Evolutionary conservation across 2,329 filamentous ascomycete species (phyloP).

Genomic region (Cladosporium austrohemisphaericum): DNA sequence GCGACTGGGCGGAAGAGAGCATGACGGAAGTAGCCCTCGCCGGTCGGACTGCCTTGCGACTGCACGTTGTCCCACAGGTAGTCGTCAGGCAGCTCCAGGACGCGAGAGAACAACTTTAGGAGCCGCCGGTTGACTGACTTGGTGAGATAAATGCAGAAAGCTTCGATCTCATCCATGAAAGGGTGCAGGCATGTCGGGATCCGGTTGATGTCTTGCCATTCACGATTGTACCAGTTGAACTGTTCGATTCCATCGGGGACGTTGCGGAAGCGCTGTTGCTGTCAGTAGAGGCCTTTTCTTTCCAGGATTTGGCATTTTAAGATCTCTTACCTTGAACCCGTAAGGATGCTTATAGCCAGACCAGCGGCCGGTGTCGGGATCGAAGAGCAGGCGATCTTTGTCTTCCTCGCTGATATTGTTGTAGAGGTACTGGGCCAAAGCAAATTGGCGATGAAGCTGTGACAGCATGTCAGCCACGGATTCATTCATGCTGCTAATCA

Average conservation of each 20-base stretch:
- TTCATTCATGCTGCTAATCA: too few relatives aligned
- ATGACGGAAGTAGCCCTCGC: constrained; percentile 45
- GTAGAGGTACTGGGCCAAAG: constrained; percentile 50
- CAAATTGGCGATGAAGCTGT: constrained; percentile 48
- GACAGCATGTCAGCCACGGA: background rate
- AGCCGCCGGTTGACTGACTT: constrained; percentile 45
- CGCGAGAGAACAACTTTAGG: constrained; percentile 39
- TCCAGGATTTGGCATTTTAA: background rate
- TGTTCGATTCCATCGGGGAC: constrained; percentile 51
- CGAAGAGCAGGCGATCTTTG: constrained; percentile 47
- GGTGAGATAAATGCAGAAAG: constrained; percentile 47
- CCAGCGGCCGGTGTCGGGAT: constrained; percentile 48
- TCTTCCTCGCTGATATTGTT: constrained; percentile 49
- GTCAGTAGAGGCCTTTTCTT: constrained; percentile 6
- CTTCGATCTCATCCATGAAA: constrained; percentile 50
- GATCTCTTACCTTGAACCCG: constrained; percentile 35
- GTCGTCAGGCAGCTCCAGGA: constrained; percentile 44
- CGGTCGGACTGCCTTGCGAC: constrained; percentile 41
- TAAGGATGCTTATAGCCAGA: constrained; percentile 51
- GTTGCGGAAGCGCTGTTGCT: constrained; percentile 36
- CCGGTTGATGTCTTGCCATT: constrained; percentile 44
- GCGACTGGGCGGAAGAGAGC: constrained; percentile 27
- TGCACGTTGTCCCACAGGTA: constrained; percentile 44
- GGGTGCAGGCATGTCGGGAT: constrained; percentile 46
- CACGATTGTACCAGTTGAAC: constrained; percentile 51